These are phyloP conservation scores for Phialocephala sp. DNA, from an alignment of 2,329 filamentous ascomycete species.

Conservation along the genomic window DNA sequence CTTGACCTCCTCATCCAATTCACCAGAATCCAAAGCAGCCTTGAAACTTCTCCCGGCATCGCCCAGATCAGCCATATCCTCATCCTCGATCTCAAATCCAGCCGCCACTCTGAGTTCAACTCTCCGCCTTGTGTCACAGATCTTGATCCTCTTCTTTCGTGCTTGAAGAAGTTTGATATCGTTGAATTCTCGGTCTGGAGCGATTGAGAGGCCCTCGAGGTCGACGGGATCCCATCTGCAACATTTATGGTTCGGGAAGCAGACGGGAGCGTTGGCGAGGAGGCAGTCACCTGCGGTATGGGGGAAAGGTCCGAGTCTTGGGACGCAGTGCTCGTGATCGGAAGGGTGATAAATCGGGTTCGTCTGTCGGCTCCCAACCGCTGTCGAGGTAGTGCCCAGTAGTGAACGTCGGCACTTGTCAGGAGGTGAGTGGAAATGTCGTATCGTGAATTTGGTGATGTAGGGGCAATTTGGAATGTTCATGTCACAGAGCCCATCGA, in stretches of 20 bases:
- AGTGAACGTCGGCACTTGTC: conserved; percentile 7
- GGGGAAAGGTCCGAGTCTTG: conserved; percentile 5
- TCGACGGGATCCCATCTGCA: conserved; percentile 8
- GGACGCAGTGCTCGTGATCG: conserved; percentile 18
- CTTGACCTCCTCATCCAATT: too few species aligned
- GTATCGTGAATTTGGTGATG: conserved; percentile 1
- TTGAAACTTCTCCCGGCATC: neutral
- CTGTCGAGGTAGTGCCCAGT: neutral
- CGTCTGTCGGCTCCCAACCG: neutral
- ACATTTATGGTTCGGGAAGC: conserved; percentile 5
- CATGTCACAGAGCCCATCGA: conserved; percentile 6
- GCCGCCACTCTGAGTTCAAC: neutral
- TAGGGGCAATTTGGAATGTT: conserved; percentile 8
- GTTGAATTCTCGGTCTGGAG: neutral
- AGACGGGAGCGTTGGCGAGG: neutral
- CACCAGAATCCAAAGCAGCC: too few species aligned
- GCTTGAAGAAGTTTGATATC: neutral
- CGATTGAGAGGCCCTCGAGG: neutral
- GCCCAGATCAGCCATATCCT: neutral
- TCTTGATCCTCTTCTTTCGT: conserved; percentile 5
- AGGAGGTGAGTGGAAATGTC: conserved; percentile 13
- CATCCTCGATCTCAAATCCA: neutral
- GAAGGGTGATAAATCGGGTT: neutral
- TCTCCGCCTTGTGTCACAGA: neutral
- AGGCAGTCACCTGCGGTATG: conserved; percentile 14